A percentile compares a stretch with the other conserved stretches of the same genome.
phyloP scores from a whole-genome alignment of 805 yeast species.

The Kuraishia molischiana region DNA sequence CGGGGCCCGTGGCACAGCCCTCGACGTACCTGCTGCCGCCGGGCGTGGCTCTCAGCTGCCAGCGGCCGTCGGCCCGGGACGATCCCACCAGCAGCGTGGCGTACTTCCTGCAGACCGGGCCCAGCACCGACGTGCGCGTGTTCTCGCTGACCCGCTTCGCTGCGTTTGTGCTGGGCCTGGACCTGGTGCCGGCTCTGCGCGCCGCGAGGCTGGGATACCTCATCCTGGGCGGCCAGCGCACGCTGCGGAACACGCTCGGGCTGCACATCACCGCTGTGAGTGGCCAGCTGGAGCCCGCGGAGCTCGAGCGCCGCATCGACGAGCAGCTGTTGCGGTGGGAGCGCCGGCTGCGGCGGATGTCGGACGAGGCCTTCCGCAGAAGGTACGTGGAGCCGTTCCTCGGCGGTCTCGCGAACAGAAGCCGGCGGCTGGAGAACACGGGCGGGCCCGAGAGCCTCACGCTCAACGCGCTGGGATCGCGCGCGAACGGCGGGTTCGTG shows the following conservation, averaged over 20 bases:
- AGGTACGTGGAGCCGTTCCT: slow-evolving; percentile 28
- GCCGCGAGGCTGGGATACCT: slow-evolving; percentile 54
- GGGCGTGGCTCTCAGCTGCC: slow-evolving; percentile 24
- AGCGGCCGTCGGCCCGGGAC: slow-evolving; percentile 22
- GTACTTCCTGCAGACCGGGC: slow-evolving; percentile 49
- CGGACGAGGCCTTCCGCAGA: slow-evolving; percentile 24
- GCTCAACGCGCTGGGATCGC: slow-evolving; percentile 12
- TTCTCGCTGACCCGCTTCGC: slow-evolving; percentile 35
- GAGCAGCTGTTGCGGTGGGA: slow-evolving; percentile 35
- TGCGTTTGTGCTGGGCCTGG: slow-evolving; percentile 33
- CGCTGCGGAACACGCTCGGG: slow-evolving; percentile 44
- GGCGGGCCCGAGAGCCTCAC: slow-evolving; percentile 17
- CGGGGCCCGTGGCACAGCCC: slow-evolving; percentile 12
- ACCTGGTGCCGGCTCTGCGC: slow-evolving; percentile 38
- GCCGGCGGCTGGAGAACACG: slow-evolving; percentile 6
- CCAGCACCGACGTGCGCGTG: slow-evolving; percentile 21
- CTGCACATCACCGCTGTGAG: slow-evolving; percentile 50
- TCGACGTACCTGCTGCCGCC: slow-evolving; percentile 27
- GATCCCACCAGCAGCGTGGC: slow-evolving; percentile 46
- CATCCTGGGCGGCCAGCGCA: slow-evolving; percentile 45
- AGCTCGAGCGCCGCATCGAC: slow-evolving; percentile 35
- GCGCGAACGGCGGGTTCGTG: slow-evolving; percentile 10
- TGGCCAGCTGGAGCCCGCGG: slow-evolving; percentile 28
- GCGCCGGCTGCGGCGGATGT: slow-evolving; percentile 12
- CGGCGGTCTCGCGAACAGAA: slow-evolving; percentile 9